Evolutionary conservation across 2,329 filamentous ascomycete species (phyloP).

Genomic region (Calonectria pauciramosa): DNA sequence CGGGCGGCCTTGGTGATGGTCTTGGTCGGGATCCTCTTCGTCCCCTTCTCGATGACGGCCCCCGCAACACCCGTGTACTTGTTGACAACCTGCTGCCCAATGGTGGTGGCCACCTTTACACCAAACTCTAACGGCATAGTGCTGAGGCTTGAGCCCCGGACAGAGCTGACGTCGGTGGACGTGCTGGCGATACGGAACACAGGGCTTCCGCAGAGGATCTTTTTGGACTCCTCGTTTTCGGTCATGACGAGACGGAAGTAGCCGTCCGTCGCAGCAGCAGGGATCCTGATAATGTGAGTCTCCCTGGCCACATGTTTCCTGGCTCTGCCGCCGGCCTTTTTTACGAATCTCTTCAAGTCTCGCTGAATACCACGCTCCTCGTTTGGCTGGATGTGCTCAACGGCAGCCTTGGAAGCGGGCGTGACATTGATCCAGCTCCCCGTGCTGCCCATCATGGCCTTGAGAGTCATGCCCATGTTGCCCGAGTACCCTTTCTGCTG

Average conservation of each 20-base stretch:
- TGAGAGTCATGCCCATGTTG: constrained; percentile 76
- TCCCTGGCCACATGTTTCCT: constrained; percentile 69
- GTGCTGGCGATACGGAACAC: constrained; percentile 79
- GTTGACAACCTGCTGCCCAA: constrained; percentile 60
- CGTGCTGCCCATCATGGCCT: constrained; percentile 71
- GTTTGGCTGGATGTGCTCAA: constrained; percentile 63
- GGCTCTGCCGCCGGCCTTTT: constrained; percentile 63
- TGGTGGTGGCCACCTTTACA: constrained; percentile 67
- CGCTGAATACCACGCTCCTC: constrained; percentile 78
- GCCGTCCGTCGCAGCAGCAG: constrained; percentile 73
- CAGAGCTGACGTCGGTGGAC: constrained; percentile 70
- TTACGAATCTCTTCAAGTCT: constrained; percentile 74
- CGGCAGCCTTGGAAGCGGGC: constrained; percentile 61
- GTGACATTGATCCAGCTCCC: constrained; percentile 78
- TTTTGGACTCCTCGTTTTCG: constrained; percentile 58
- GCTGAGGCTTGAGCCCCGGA: constrained; percentile 74
- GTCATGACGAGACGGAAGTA: constrained; percentile 79
- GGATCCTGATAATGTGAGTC: constrained; percentile 75
- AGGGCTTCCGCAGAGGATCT: constrained; percentile 74
- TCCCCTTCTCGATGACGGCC: constrained; percentile 55
- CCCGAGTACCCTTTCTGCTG: constrained; percentile 78
- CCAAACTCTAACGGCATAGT: constrained; percentile 77
- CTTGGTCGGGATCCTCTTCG: constrained; percentile 53
- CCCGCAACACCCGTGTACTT: constrained; percentile 57
- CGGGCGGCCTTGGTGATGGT: constrained; percentile 57